Evolutionary conservation across 257 asterid genomes (phyloP), one percentile per base, ranked within the genome.

Genomic region (Solanum bukasovii): DNA sequence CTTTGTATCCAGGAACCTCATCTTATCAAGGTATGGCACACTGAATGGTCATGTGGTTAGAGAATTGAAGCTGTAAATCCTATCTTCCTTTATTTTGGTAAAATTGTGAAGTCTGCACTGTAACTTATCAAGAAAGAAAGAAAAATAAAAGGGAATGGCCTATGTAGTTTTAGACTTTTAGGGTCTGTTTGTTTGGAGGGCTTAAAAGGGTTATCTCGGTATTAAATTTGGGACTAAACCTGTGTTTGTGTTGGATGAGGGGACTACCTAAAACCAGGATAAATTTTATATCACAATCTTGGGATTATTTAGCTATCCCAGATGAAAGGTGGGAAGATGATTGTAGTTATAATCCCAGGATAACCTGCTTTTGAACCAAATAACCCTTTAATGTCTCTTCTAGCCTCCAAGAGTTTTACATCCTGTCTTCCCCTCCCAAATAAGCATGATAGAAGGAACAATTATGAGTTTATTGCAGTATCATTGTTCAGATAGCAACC

Each of bases 1-100:
- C 99, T 81, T 97, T 98, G 99, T 96, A 96, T 89, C 96, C 98
- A 20, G 99, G 99, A 71, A 98, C 94, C 46, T 92, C 98, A 65
- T 94, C 98, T 84, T 96, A 92, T 89, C 98, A 94, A 93, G 99
- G 99, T 97, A 93, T 87, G 35, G 23, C 77, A 46, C 68, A 29
- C 68, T 29, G 40, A 46, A 81, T 46, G 68, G 42, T 81, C 85
- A 81, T 29, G 42, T 16, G 42, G 40, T 46, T 46, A 14, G 40
- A 81, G 42, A 44, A 46, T 20, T 46, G 68, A 9, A 29, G 42
- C 67, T 46, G 68, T 46, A 46, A 46, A 46, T 9, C 85, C 40
- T 46, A 8, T 46, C 27, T 81, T 29, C 37, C 67, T 79, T 35
- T 29, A 46, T 29, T 81, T 81, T 49, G 25, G 85, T 46, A 46